Evolutionary conservation across 108 stramenopile genomes (phyloP), one percentile per base, ranked within the genome.

Genomic region (Nitzschia inconspicua): DNA sequence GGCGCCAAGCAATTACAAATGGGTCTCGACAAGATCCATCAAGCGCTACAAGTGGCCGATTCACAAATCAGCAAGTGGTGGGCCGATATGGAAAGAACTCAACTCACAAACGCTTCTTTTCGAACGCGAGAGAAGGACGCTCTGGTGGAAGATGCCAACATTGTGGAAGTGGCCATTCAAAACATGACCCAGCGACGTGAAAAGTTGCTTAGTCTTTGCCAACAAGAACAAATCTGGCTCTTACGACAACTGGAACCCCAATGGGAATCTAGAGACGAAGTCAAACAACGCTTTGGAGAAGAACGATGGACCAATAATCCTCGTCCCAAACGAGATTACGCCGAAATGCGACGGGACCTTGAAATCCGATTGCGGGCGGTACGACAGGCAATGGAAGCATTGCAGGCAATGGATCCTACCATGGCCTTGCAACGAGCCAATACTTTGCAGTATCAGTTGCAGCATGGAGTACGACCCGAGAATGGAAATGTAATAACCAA

Each of bases 241-340:
- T 4, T 57, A 34, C 31, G 49, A 5, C 68, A 58, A 23, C 56
- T 78, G 24, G 19, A 39, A 34, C 77, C 77, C 8, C 78, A 75
- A 55, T 79, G 78, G 78, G 60, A 57, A 44, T 44, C 56, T 11
- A 58, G 78, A 4, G 74, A 79, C 59, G 70, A 60, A 44, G 70
- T 60, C 41, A 66, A 64, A 54, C 29, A 32, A 20, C 59, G 66
- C 4, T 16, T 60, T n/a, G 78, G 78, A 0, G 31, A 40, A n/a
- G 67, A 73, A 10, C 68, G 70, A 6, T 79, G 78, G 78, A 63
- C 47, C 19, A 79, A 73, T 43, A 79, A 79, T 64, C 73, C 78
- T 3, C 39, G 28, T 47, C 70, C 78, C 19, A 66, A 55, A 34
- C 28, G 35, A 7, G 44, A 68, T 27, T 68, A 68, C 58, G 64